A percentile compares a stretch with the other conserved stretches of the same genome.
Evolutionary conservation across 495 filamentous ascomycete species (phyloP).

Genomic region (Aspergillus bertholletiae): DNA sequence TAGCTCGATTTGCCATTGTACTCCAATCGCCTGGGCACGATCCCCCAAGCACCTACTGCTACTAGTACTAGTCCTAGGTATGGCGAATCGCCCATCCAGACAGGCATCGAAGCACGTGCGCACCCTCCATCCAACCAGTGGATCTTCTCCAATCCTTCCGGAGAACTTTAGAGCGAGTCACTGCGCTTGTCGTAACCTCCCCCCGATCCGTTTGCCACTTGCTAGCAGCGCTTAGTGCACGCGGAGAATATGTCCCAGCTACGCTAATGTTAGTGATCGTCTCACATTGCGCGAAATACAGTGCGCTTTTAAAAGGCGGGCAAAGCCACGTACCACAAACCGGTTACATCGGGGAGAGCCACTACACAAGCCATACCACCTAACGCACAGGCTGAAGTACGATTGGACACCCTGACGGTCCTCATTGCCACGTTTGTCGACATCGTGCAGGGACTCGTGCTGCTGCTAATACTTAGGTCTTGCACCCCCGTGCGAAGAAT

Average conservation of each 20-base stretch:
- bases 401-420: conserved; percentile 7
- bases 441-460: neutral
- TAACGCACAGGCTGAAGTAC: conserved; percentile 27
- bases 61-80: too few species aligned
- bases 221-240: conserved; percentile 21
- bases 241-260: conserved; percentile 21
- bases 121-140: conserved; percentile 9
- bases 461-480: neutral
- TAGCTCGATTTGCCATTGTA: too few species aligned
- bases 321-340: conserved; percentile 22
- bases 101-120: conserved; percentile 36
- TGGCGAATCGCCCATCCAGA: conserved; percentile 14
- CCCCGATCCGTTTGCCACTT: neutral
- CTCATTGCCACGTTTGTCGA: neutral
- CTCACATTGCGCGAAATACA: neutral
- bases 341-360: conserved; percentile 26
- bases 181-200: too few species aligned
- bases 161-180: too few species aligned
- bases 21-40: too few species aligned
- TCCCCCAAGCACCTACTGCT: too few species aligned
- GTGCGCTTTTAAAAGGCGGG: neutral
- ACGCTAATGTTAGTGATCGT: neutral
- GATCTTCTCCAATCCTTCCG: neutral
- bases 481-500: neutral
- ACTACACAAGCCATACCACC: conserved; percentile 23